phyloP scores from a whole-genome alignment of 768 basidiomycete species.

The Gautieria morchelliformis region DNA sequence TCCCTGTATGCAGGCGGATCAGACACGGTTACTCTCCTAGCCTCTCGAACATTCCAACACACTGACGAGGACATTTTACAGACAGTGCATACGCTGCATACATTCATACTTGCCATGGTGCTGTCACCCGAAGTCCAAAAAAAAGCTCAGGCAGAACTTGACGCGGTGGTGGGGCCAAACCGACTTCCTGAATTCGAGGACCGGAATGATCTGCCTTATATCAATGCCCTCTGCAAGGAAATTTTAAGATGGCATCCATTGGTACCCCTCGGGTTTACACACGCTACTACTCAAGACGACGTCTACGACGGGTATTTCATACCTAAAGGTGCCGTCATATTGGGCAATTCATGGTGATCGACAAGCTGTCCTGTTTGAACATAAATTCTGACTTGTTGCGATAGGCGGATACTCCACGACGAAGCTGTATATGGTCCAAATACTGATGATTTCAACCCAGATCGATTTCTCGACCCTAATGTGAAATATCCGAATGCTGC shows the following conservation, averaged over 20 bases:
- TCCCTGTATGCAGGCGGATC: neutral
- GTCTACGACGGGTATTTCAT: conserved; percentile 21
- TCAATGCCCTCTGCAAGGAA: too few species aligned
- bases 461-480: conserved; percentile 7
- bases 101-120: conserved; percentile 14
- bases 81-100: conserved; percentile 3
- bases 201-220: neutral
- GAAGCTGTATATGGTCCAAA: conserved; percentile 17
- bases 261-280: conserved; percentile 15
- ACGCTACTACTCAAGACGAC: conserved; percentile 20
- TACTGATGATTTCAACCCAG: conserved; percentile 5
- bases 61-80: neutral
- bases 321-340: conserved; percentile 19
- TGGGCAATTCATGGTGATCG: conserved; percentile 18
- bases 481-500: conserved; percentile 1
- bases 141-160: conserved; percentile 9
- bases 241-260: conserved; percentile 16
- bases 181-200: conserved; percentile 17
- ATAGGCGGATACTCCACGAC: neutral
- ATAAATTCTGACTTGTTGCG: neutral
- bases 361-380: conserved; percentile 8
- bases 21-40: neutral
- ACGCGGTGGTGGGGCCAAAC: conserved; percentile 12
- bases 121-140: conserved; percentile 15
- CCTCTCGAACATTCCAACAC: neutral